Conservation (phyloP, 805 yeast species). For the Myxozyma vanderwaltii region DNA sequence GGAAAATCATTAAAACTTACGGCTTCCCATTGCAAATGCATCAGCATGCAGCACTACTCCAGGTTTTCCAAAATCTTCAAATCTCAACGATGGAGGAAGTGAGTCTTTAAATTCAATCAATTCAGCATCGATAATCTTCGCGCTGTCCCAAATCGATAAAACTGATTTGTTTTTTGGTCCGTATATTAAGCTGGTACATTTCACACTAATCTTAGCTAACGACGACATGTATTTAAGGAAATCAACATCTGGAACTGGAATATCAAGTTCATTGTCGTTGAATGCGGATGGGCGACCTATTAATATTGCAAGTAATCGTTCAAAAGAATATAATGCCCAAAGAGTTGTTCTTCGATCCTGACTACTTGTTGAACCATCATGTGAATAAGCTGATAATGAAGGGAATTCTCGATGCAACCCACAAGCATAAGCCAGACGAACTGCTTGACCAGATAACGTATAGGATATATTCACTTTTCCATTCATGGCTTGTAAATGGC, state of each 20-base stretch:
- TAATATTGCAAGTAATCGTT: slow-evolving; percentile 17
- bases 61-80: slow-evolving; percentile 32
- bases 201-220: slow-evolving; percentile 23
- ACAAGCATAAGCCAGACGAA: slow-evolving; percentile 29
- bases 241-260: slow-evolving; percentile 22
- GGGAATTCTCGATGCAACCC: slow-evolving; percentile 32
- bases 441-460: slow-evolving; percentile 27
- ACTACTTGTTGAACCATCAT: slow-evolving; percentile 10
- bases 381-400: slow-evolving; percentile 20
- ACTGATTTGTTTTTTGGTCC: slow-evolving; percentile 23
- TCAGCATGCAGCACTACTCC: slow-evolving; percentile 28
- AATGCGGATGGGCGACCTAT: slow-evolving; percentile 32
- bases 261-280: slow-evolving; percentile 23
- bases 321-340: slow-evolving; percentile 30
- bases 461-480: slow-evolving; percentile 24
- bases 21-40: slow-evolving; percentile 31
- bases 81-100: slow-evolving; percentile 21
- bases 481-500: slow-evolving; percentile 29
- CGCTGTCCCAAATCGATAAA: slow-evolving; percentile 25
- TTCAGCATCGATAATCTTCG: slow-evolving; percentile 22
- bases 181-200: slow-evolving; percentile 24
- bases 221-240: slow-evolving; percentile 30
- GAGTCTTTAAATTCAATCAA: slow-evolving; percentile 9
- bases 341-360: slow-evolving; percentile 22
- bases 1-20: slow-evolving; percentile 3